Base-by-base conservation (phyloP, 371 early-diverging fungal species). In the Rozella allomycis region DNA sequence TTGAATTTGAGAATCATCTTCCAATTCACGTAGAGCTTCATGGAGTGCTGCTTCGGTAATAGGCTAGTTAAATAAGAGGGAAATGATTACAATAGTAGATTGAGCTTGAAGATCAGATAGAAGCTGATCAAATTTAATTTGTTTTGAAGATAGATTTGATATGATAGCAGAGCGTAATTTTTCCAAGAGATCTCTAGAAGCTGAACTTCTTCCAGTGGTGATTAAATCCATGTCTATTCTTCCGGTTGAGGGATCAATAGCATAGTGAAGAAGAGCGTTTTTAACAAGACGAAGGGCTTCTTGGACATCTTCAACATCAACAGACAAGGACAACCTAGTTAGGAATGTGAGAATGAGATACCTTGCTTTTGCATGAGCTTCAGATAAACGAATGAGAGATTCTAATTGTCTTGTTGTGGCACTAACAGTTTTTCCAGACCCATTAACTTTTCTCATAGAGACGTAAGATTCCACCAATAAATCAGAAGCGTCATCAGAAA, bases 351-450 rank as follows among this genome's bases (percentile, higher is more conserved):
- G 18, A 12, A 28, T 6, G 12, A 26, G 3, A 21, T 41, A 72
- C 57, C 79, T 64, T 86, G 97, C 81, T 42, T 71, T 68, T 34
- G 98, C 99, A 45, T 91, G 90, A 2, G 98, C 98, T 50, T 99
- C 99, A 13, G 91, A 59, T 49, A 99, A 67, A 30, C 99, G 78
- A 43, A 99, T 90, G 76, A 99, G 77, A 16, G 84, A 82, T 64
- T 99, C 99, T 20, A 99, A 63, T 56, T 98, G 98, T 35, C 98
- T 70, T 2, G 98, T 96, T 0, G 99, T 99, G 1, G 94, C 94
- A 11, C 88, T 81, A 20, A 97, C 70, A 17, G 78, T 75, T 33
- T 75, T 78, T 14, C 67, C 73, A n/a, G 42, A 23, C 20, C 31
- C 6, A n/a, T 19, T 12, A 49, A 80, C 55, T 38, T 72, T 66